Evolutionary conservation across 2,329 filamentous ascomycete species (phyloP).

Genomic region (Cercospora zeae-maydis): DNA sequence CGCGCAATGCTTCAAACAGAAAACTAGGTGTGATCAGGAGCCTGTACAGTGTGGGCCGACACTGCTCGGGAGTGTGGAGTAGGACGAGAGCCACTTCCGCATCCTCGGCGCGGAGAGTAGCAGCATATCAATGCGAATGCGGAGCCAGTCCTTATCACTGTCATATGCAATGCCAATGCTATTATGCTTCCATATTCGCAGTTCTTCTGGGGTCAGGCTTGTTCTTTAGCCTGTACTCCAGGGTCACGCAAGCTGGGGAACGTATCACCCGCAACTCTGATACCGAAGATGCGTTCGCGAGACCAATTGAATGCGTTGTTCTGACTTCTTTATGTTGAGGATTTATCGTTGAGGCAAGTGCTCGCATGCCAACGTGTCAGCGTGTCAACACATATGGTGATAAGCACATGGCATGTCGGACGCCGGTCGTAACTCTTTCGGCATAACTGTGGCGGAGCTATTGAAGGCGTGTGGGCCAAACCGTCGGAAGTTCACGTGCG

Average conservation of each 20-base stretch:
- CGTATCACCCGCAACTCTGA: slow-evolving; percentile 6
- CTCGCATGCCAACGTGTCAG: neutral
- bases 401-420: neutral
- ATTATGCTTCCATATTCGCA: neutral
- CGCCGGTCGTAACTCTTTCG: neutral
- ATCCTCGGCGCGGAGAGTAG: neutral
- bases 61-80: neutral
- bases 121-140: slow-evolving; percentile 1
- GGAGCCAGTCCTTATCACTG: slow-evolving; percentile 4
- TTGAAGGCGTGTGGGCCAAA: slow-evolving; percentile 2
- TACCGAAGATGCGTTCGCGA: neutral
- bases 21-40: neutral
- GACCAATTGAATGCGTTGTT: neutral
- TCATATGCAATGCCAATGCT: slow-evolving; percentile 1
- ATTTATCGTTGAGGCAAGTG: neutral
- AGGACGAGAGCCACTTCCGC: neutral
- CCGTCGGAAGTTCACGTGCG: neutral
- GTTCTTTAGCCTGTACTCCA: slow-evolving; percentile 5
- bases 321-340: neutral
- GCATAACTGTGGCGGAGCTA: slow-evolving; percentile 3
- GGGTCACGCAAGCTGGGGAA: neutral
- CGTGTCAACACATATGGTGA: neutral
- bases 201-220: slow-evolving; percentile 3
- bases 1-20: neutral
- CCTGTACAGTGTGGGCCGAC: neutral